Evolutionary conservation across 2,329 filamentous ascomycete genomes (phyloP).

Genomic region (Colletotrichum spaethianum): DNA sequence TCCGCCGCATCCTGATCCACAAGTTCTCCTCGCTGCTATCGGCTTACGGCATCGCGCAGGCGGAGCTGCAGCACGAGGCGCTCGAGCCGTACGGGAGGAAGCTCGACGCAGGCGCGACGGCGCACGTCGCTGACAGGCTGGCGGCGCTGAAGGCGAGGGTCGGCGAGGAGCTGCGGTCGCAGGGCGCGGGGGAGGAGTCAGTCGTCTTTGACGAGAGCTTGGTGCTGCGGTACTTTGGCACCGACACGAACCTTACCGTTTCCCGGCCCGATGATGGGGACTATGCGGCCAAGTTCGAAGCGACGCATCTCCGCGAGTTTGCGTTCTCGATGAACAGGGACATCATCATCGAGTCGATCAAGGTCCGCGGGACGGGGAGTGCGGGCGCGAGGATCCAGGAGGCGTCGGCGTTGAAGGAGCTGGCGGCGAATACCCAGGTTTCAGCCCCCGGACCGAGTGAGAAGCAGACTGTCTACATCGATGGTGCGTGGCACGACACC

Average conservation of each 20-base stretch:
- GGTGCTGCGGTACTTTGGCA: constrained; percentile 53
- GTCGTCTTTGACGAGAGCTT: constrained; percentile 55
- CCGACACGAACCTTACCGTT: constrained; percentile 53
- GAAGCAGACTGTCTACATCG: constrained; percentile 49
- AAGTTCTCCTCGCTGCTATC: constrained; percentile 57
- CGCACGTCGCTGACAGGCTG: constrained; percentile 45
- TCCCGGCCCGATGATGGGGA: constrained; percentile 46
- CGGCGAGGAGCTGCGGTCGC: constrained; percentile 53
- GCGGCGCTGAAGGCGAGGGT: constrained; percentile 49
- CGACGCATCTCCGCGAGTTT: constrained; percentile 37
- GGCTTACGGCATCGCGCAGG: constrained; percentile 60
- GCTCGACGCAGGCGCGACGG: constrained; percentile 31
- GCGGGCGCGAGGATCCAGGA: constrained; percentile 37
- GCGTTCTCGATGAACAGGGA: constrained; percentile 37
- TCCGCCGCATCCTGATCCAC: constrained; percentile 58
- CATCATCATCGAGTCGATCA: constrained; percentile 34
- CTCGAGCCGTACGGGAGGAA: constrained; percentile 51
- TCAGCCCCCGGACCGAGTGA: constrained; percentile 34
- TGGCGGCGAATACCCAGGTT: constrained; percentile 17
- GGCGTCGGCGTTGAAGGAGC: constrained; percentile 39
- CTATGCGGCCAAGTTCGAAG: constrained; percentile 42
- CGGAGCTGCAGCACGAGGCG: constrained; percentile 55
- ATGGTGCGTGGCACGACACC: constrained; percentile 46
- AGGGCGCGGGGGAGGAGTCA: constrained; percentile 56
- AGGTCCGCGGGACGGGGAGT: constrained; percentile 47